Percentiles rank a stretch among this genome's conserved stretches.
Evolutionary conservation across 148 eudicot species (phyloP).

Genomic region (Spergularia bocconei): DNA sequence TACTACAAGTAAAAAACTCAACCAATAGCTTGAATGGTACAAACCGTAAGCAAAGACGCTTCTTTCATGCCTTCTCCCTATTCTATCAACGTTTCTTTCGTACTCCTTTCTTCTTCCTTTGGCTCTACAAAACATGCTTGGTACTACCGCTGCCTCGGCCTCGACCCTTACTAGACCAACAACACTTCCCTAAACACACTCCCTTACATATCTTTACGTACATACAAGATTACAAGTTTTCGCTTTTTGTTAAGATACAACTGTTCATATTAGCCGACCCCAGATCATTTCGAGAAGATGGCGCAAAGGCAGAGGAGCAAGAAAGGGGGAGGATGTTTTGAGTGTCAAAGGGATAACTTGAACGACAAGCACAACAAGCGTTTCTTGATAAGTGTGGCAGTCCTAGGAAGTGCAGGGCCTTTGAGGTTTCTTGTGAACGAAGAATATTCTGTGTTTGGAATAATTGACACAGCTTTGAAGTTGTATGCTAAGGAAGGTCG

Average conservation of each 20-base stretch:
- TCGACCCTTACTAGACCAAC: slow-evolving; percentile 10
- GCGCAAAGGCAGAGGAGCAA: slow-evolving; percentile 5
- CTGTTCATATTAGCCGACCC: not conserved
- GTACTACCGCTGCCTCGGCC: slow-evolving; percentile 29
- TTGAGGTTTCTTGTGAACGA: slow-evolving; percentile 42
- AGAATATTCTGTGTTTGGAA: slow-evolving; percentile 29
- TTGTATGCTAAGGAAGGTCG: slow-evolving; percentile 50
- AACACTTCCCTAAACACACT: too few species aligned
- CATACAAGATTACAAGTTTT: not conserved
- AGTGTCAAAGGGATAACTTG: slow-evolving; percentile 6
- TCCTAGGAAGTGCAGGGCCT: slow-evolving; percentile 56
- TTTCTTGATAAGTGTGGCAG: slow-evolving; percentile 37
- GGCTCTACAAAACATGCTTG: slow-evolving; percentile 9
- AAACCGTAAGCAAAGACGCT: slow-evolving; percentile 1
- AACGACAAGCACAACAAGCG: slow-evolving; percentile 27
- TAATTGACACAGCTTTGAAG: slow-evolving; percentile 37
- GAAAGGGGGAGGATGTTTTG: slow-evolving; percentile 14
- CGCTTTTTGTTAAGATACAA: not conserved
- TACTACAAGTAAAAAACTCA: too few species aligned
- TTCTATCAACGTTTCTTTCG: slow-evolving; percentile 7
- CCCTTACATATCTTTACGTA: not conserved
- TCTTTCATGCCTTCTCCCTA: slow-evolving; percentile 17
- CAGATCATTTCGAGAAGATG: too few species aligned
- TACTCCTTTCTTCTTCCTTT: slow-evolving; percentile 8
- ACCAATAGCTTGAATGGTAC: slow-evolving; percentile 12